Conservation (phyloP, 1,284 basidiomycete species). For the Coniophora puteana region DNA sequence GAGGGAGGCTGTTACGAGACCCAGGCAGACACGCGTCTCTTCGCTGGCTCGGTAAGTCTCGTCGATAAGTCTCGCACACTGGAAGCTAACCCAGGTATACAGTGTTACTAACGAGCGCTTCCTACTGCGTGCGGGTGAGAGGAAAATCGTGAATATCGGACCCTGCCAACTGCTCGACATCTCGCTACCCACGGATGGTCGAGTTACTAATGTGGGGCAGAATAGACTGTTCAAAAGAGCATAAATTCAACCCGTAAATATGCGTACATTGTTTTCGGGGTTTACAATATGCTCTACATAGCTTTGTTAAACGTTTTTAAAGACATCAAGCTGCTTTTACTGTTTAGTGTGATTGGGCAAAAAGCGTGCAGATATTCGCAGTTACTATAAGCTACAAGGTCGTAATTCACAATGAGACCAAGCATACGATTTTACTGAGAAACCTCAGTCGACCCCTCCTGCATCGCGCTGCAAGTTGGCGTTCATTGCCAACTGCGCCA, state of each 20-base stretch:
- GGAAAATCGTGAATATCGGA: not conserved
- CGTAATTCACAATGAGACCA: too few relatives aligned
- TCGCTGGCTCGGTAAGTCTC: conserved; percentile 21
- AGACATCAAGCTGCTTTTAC: too few relatives aligned
- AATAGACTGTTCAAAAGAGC: not conserved
- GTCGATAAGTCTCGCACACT: conserved; percentile 4
- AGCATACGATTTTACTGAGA: too few relatives aligned
- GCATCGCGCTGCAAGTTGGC: too few relatives aligned
- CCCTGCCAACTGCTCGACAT: conserved; percentile 3
- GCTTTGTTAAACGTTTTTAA: too few relatives aligned
- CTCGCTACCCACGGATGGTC: not conserved
- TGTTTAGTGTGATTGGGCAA: too few relatives aligned
- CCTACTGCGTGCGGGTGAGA: not conserved
- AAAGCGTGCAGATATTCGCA: too few relatives aligned
- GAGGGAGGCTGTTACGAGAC: conserved; percentile 41
- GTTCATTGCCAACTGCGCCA: too few relatives aligned
- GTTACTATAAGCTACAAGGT: too few relatives aligned
- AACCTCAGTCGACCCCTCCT: too few relatives aligned
- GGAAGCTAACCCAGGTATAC: not conserved
- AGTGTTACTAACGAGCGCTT: not conserved
- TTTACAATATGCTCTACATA: conserved; percentile 2
- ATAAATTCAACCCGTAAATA: conserved; percentile 3
- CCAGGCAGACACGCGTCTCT: conserved; percentile 25
- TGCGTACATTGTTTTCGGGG: not conserved
- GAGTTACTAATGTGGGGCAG: conserved; percentile 3